Evolutionary conservation across 805 yeast genomes (phyloP), one percentile per base, ranked within the genome.

Genomic region (Allodekkera sacchari): DNA sequence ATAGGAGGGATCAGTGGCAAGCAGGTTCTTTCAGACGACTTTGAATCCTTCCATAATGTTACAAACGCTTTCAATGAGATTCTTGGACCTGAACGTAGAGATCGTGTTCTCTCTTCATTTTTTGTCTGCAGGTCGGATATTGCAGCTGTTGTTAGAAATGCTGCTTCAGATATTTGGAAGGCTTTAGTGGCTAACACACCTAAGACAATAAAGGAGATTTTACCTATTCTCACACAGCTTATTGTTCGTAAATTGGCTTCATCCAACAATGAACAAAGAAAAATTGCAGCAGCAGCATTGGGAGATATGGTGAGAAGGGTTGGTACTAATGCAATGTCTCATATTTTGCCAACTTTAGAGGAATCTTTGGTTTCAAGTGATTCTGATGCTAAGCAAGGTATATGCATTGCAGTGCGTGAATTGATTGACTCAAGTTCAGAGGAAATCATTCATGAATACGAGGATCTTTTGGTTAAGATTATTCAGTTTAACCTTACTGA

Each of bases 171-270:
- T 47, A 85, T 92, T 28, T 92, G 99, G 99, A 88, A 88, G 61
- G 85, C 95, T 0, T 66, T 92, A 51, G 96, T 92, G 31, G 83
- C 95, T 29, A 92, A 92, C 54, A 92, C 98, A 15, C 97, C 98
- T 26, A 77, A 83, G 51, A 83, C 95, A 4, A 81, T 92, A 28
- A 89, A 83, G 63, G 96, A 88, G 55, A 85, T 92, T 39, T 59
- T 92, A 40, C 94, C 96, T 19, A 67, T 85, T 5, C 72, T 92
- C 42, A 83, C 92, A 5, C 71, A 71, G 37, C 71, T 84, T 47
- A 77, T 92, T 48, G 84, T 92, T 37, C 73, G 78, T 44, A 72
- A 85, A 48, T 67, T 92, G 54, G 94, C 96, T 0, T 77, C 87
- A n/a, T 52, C 79, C 7, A 88, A 87, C 40, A 82, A 74, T 28